Conservation (phyloP, 371 early-diverging fungal genomes). For the Synchytrium microbalum region DNA sequence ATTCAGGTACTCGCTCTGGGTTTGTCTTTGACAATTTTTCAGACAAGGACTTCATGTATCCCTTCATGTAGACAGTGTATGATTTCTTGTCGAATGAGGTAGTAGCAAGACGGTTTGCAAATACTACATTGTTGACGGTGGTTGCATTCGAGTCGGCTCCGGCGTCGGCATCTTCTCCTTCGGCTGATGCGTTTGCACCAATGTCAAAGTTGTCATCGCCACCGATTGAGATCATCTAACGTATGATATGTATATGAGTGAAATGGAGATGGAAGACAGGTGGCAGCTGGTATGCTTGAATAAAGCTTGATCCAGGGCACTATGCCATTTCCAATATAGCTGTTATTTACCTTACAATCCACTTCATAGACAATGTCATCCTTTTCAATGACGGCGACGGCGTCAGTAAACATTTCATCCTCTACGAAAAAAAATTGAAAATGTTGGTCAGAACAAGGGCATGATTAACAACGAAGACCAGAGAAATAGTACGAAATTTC, state of each 20-base stretch:
- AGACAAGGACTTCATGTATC: conserved; percentile 27
- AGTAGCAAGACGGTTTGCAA: conserved; percentile 66
- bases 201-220: conserved; percentile 73
- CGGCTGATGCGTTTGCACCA: conserved; percentile 92
- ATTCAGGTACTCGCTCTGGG: conserved; percentile 61
- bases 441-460: neutral
- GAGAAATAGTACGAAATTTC: too few species aligned
- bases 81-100: conserved; percentile 89
- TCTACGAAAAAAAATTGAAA: conserved; percentile 31
- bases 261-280: neutral
- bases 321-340: neutral
- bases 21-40: conserved; percentile 57
- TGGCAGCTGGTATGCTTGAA: neutral
- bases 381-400: conserved; percentile 61
- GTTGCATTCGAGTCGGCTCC: conserved; percentile 12
- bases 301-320: conserved; percentile 1
- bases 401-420: conserved; percentile 90
- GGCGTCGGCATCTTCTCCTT: conserved; percentile 61
- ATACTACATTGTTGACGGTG: conserved; percentile 80
- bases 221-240: conserved; percentile 50
- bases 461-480: neutral
- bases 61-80: conserved; percentile 87
- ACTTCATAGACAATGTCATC: conserved; percentile 70
- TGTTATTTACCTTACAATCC: conserved; percentile 56
- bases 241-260: neutral